phyloP scores from a whole-genome alignment of 306 rosid genomes.

The Sicyos edulis region DNA sequence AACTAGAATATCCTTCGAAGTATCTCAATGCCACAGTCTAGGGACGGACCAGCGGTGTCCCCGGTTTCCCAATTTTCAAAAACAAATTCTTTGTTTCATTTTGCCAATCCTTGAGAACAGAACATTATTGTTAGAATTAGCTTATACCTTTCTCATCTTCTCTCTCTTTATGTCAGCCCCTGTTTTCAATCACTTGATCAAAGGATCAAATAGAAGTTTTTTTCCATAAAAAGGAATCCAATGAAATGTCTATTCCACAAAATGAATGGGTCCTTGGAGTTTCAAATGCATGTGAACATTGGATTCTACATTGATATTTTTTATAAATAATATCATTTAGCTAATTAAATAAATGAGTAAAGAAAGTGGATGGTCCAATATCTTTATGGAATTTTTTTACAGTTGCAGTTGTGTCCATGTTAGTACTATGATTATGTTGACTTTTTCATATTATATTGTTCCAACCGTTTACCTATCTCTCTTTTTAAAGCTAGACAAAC shows the following conservation, averaged over 20 bases:
- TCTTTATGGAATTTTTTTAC: conserved; percentile 10
- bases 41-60: no score
- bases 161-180: neutral
- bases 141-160: neutral
- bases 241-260: conserved; percentile 12
- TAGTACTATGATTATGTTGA: conserved; percentile 14
- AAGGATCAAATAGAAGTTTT: neutral
- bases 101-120: neutral
- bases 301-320: conserved; percentile 17
- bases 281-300: conserved; percentile 19
- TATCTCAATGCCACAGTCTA: no score
- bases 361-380: conserved; percentile 9
- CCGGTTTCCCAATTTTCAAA: no score
- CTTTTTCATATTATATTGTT: neutral
- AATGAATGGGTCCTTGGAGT: conserved; percentile 4
- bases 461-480: conserved; percentile 1
- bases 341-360: neutral
- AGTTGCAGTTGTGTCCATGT: conserved; percentile 17
- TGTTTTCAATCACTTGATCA: conserved; percentile 1
- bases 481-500: neutral
- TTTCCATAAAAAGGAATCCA: conserved; percentile 20
- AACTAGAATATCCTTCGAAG: no score
- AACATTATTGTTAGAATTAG: neutral
- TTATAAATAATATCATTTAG: neutral
- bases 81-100: neutral